Percentiles rank a stretch among this genome's conserved stretches.
Evolutionary conservation across 306 rosid species (phyloP).

Genomic region (Alnus glutinosa): DNA sequence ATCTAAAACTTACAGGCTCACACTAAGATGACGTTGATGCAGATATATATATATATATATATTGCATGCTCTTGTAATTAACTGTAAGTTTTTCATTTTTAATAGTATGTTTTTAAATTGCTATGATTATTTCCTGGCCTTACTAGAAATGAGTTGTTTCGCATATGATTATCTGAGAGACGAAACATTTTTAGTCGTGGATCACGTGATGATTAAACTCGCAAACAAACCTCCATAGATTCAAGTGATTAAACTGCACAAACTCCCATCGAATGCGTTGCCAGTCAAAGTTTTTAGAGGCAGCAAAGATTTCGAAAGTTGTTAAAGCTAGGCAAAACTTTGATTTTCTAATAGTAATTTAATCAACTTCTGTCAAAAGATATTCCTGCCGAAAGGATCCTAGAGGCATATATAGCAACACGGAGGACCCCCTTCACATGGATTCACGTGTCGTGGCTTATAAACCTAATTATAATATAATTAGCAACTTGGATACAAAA

Average conservation of each 20-base stretch:
- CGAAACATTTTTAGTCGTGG: neutral
- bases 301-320: conserved; percentile 22
- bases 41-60: neutral
- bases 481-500: conserved; percentile 41
- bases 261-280: conserved; percentile 3
- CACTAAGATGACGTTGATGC: neutral
- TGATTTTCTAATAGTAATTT: conserved; percentile 12
- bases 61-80: neutral
- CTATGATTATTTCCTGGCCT: neutral
- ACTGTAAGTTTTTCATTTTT: neutral
- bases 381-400: conserved; percentile 40
- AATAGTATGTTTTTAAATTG: neutral
- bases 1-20: too few species aligned
- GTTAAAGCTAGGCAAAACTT: conserved; percentile 27
- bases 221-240: neutral
- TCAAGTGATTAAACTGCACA: neutral
- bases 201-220: neutral
- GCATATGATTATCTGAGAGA: neutral
- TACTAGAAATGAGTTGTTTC: too few species aligned
- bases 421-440: conserved; percentile 77
- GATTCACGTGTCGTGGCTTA: conserved; percentile 61
- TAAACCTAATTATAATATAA: conserved; percentile 35
- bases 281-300: conserved; percentile 23
- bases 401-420: conserved; percentile 26
- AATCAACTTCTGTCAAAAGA: conserved; percentile 35